These are phyloP conservation scores for Russula abietina DNA, from an alignment of 768 basidiomycete species.

Conservation along the genomic window DNA sequence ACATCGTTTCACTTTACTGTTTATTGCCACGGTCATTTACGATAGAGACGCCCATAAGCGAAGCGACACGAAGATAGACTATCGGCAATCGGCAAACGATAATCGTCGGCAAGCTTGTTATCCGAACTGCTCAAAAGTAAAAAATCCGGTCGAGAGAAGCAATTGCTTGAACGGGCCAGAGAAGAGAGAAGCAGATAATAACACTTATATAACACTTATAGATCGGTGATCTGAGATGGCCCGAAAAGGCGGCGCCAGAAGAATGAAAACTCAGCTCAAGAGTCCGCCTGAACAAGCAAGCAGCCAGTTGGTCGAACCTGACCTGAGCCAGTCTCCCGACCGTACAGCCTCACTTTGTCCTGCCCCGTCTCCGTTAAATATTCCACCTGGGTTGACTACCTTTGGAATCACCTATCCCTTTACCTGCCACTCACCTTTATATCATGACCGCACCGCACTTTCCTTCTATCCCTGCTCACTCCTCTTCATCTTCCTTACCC, in stretches of 20 bases:
- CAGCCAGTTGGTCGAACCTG: not conserved
- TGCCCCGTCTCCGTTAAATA: not conserved
- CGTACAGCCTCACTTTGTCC: not conserved
- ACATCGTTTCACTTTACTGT: too few species aligned
- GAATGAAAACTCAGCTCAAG: constrained; percentile 20
- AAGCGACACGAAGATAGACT: not conserved
- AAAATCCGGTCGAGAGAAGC: not conserved
- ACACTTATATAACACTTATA: not conserved
- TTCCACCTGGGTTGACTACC: not conserved
- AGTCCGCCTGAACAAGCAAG: constrained; percentile 13
- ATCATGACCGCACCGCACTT: constrained; percentile 13
- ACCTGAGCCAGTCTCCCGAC: not conserved
- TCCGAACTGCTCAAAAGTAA: not conserved
- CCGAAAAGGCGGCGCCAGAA: not conserved
- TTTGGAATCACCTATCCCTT: not conserved
- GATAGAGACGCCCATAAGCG: not conserved
- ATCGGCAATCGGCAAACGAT: not conserved
- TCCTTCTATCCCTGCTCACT: constrained; percentile 9
- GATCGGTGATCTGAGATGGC: constrained; percentile 5
- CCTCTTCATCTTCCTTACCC: constrained; percentile 2
- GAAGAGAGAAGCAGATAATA: constrained; percentile 5
- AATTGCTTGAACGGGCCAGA: not conserved
- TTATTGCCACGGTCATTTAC: too few species aligned
- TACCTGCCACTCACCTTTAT: not conserved
- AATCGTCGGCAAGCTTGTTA: not conserved